phyloP scores from a whole-genome alignment of 805 yeast genomes.

The Yamadazyma scolyti region DNA sequence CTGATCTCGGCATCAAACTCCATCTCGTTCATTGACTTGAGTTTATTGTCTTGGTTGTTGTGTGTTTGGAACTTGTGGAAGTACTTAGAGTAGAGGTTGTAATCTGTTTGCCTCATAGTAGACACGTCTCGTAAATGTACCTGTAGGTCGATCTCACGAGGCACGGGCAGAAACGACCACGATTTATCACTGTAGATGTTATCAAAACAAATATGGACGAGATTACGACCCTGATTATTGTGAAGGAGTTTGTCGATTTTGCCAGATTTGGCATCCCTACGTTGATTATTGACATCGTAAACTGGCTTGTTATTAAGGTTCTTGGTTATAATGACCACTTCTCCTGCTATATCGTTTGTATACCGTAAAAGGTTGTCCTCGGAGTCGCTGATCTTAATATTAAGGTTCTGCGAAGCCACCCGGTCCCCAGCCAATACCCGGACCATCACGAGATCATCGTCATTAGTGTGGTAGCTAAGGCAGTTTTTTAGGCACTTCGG shows the following conservation, averaged over 20 bases:
- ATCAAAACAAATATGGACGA: slow-evolving; percentile 39
- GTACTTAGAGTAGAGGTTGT: slow-evolving; percentile 31
- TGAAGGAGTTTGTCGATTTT: slow-evolving; percentile 14
- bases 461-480: slow-evolving; percentile 30
- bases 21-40: slow-evolving; percentile 16
- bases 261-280: slow-evolving; percentile 6
- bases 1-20: slow-evolving; percentile 30
- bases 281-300: slow-evolving; percentile 4
- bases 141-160: slow-evolving; percentile 28
- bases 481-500: slow-evolving; percentile 29
- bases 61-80: slow-evolving; percentile 18
- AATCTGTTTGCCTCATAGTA: slow-evolving; percentile 32
- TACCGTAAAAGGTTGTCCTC: slow-evolving; percentile 32
- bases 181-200: slow-evolving; percentile 38
- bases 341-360: slow-evolving; percentile 26
- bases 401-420: slow-evolving; percentile 29
- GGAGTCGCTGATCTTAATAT: slow-evolving; percentile 34
- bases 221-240: slow-evolving; percentile 21
- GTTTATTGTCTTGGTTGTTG: slow-evolving; percentile 9
- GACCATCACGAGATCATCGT: slow-evolving; percentile 36
- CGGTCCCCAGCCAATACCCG: slow-evolving; percentile 27
- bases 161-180: slow-evolving; percentile 35
- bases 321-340: slow-evolving; percentile 31
- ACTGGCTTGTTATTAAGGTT: slow-evolving; percentile 28
- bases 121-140: slow-evolving; percentile 34